Conservation (phyloP, 345 rosid species). For the Eucalyptus marginata region DNA sequence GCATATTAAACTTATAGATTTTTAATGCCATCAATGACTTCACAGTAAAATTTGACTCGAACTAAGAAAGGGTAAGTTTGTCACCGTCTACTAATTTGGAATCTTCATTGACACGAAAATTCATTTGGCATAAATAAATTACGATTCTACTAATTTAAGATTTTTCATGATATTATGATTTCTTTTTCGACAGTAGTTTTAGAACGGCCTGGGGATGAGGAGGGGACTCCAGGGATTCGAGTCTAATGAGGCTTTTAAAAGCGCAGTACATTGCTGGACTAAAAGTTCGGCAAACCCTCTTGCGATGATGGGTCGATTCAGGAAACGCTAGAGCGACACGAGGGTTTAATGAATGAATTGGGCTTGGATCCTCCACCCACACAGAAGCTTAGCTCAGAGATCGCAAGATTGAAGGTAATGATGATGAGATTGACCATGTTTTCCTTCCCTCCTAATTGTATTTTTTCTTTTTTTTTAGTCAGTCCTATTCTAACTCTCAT, state of each 20-base stretch:
- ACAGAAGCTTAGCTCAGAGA: too few relatives aligned
- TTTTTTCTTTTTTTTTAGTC: too few relatives aligned
- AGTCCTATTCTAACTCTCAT: too few relatives aligned
- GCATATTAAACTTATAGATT: fast-evolving
- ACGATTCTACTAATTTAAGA: fast-evolving
- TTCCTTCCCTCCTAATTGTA: too few relatives aligned
- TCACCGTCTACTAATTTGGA: fast-evolving
- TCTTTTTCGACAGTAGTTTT: fast-evolving
- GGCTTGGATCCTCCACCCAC: background rate
- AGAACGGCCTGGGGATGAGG: background rate
- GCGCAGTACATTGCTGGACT: background rate
- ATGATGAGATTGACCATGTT: background rate
- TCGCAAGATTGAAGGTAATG: too few relatives aligned
- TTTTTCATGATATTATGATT: fast-evolving
- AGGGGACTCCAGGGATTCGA: background rate
- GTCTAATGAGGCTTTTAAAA: background rate
- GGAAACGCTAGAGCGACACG: background rate
- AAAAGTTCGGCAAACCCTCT: background rate
- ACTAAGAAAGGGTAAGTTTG: fast-evolving
- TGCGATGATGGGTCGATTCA: background rate
- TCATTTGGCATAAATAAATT: too few relatives aligned
- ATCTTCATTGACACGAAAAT: too few relatives aligned
- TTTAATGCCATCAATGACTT: fast-evolving
- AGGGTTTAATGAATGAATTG: background rate
- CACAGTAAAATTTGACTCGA: fast-evolving